Base-by-base conservation (phyloP, 2,329 filamentous ascomycete species). In the Xylaria sp. region DNA sequence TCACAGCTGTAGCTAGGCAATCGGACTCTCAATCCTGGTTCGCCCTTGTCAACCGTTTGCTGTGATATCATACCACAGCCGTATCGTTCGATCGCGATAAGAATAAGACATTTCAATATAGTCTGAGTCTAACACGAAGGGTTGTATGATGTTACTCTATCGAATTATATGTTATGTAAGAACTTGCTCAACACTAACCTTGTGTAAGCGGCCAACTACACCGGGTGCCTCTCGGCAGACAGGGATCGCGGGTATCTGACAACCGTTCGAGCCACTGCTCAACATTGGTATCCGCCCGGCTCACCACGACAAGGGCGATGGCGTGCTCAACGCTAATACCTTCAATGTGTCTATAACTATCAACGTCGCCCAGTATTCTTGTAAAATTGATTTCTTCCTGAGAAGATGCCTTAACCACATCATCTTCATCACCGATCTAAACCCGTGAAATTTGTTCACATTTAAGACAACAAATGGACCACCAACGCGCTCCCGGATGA, bases 271-370 rank as follows among this genome's bases (percentile, higher is more conserved):
- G 44, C 44, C 44, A 10, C 13, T 25, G 44, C 25, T 2, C 44
- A 47, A 47, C n/a, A 18, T 47, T 10, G 18, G n/a, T 47, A 47
- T 21, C 44, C 37, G 40, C 16, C 40, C 44, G 3, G 44, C 12
- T 23, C 8, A 48, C 21, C 44, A 25, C 29, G 64, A 66, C 64
- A 37, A 35, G 59, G 64, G 64, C 64, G 59, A 66, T 66, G 59
- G 64, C 64, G 64, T 66, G 64, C 64, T 66, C 64, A 53, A 44
- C 27, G 51, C 59, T 48, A 57, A 51, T 21, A 29, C 27, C 40
- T 23, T 29, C 42, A 37, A 57, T 18, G 47, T n/a, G 40, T 21
- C 53, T 60, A 60, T 65, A 65, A 65, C 47, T 65, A 60, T 47
- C 48, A 47, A n/a, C 25, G 5, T 37, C 37, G 55, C n/a, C 51